These are phyloP conservation scores for Extremus antarcticus DNA, from an alignment of 495 filamentous ascomycete genomes.

Conservation along the genomic window DNA sequence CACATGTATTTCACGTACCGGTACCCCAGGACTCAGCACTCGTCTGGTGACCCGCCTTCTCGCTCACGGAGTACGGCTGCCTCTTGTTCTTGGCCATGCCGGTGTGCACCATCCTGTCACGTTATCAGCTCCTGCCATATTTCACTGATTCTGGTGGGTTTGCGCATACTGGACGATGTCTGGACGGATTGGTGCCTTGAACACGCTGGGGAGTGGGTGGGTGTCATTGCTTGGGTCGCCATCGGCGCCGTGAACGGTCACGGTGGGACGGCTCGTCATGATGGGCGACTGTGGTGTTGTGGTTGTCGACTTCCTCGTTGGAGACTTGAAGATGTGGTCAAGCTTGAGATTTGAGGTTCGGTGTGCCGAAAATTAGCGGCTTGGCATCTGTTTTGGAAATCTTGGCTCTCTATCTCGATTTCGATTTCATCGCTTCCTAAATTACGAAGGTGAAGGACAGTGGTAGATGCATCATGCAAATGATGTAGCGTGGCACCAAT, in stretches of 20 bases:
- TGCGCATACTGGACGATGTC: slow-evolving; percentile 84
- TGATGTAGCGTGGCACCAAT: too few relatives aligned
- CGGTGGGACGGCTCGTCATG: slow-evolving; percentile 91
- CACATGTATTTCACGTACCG: slow-evolving; percentile 53
- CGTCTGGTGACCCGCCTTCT: slow-evolving; percentile 99
- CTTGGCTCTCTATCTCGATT: too few relatives aligned
- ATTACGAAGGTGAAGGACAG: too few relatives aligned
- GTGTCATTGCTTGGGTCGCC: slow-evolving; percentile 79
- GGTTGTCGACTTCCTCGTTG: not conserved
- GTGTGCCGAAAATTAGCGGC: not conserved
- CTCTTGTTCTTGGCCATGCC: slow-evolving; percentile 99
- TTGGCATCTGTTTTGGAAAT: not conserved
- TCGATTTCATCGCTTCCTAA: too few relatives aligned
- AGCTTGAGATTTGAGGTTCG: not conserved
- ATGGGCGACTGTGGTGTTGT: slow-evolving; percentile 24
- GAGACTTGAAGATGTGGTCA: not conserved
- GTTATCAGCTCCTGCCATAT: not conserved
- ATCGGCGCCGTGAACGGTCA: slow-evolving; percentile 87
- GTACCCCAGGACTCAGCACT: slow-evolving; percentile 99
- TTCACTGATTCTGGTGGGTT: not conserved
- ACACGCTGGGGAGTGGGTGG: slow-evolving; percentile 85
- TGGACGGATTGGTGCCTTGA: slow-evolving; percentile 89
- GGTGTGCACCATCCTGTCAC: slow-evolving; percentile 69
- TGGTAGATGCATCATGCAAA: too few relatives aligned
- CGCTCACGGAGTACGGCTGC: slow-evolving; percentile 98